phyloP scores from a whole-genome alignment of 1,284 basidiomycete genomes.

The Paramarasmius palmivorus region DNA sequence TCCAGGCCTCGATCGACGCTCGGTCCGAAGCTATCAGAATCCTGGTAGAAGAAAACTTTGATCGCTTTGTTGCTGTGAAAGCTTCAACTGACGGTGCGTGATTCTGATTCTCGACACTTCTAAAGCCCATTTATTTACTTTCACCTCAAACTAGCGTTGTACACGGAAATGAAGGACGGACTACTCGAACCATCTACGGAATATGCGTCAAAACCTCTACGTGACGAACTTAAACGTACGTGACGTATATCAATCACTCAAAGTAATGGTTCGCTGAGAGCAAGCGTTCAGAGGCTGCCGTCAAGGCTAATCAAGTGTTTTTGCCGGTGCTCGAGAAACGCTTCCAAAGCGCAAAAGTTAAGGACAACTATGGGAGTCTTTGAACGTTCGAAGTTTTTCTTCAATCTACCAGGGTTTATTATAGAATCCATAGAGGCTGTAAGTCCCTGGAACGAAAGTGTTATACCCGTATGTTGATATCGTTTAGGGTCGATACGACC shows the following conservation, averaged over 20 bases:
- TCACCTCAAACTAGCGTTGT: conserved; percentile 59
- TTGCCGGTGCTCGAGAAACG: conserved; percentile 95
- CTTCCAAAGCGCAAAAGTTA: conserved; percentile 92
- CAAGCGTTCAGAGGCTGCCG: conserved; percentile 64
- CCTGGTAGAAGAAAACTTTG: conserved; percentile 97
- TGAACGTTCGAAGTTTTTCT: conserved; percentile 97
- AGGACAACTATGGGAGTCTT: conserved; percentile 94
- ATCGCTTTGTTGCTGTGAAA: conserved; percentile 97
- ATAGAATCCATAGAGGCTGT: conserved; percentile 89
- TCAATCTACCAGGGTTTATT: conserved; percentile 94
- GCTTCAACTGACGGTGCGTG: conserved; percentile 90
- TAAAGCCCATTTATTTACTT: conserved; percentile 11
- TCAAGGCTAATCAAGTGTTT: conserved; percentile 95
- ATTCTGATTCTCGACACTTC: conserved; percentile 3
- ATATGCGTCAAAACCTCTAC: conserved; percentile 81
- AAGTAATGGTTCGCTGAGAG: conserved; percentile 12
- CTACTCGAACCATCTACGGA: conserved; percentile 79
- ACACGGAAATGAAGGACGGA: conserved; percentile 92
- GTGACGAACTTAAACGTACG: conserved; percentile 83
- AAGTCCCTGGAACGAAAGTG: conserved; percentile 28
- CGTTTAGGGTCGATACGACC: conserved; percentile 85
- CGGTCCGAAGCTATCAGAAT: conserved; percentile 92
- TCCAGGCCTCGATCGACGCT: conserved; percentile 80
- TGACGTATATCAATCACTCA: conserved; percentile 7
- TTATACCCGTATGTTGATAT: conserved; percentile 7